Percentiles rank a stretch among this genome's conserved stretches.
Evolutionary conservation across 352 stramenopile genomes (phyloP).

Genomic region (Thalassiosira livingstoniorum): DNA sequence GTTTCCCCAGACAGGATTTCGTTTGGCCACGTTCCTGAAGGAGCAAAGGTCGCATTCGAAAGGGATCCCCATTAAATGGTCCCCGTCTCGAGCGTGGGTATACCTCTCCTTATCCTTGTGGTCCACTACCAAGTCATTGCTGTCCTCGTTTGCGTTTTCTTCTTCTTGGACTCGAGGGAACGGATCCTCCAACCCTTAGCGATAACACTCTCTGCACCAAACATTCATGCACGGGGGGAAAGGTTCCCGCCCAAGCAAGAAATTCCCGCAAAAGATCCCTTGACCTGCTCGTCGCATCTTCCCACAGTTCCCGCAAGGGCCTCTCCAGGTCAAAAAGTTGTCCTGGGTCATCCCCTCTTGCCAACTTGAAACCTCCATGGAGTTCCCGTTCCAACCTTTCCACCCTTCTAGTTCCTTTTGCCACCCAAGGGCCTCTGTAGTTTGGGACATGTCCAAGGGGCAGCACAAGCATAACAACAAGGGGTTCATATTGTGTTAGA

Average conservation of each 20-base stretch:
- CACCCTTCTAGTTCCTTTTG: background rate
- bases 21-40: constrained; percentile 39
- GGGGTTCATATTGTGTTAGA: constrained; percentile 22
- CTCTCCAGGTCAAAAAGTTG: constrained; percentile 48
- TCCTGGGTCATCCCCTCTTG: background rate
- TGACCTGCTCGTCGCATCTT: constrained; percentile 13
- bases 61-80: constrained; percentile 45
- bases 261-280: constrained; percentile 67
- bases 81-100: constrained; percentile 18
- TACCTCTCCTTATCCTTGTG: constrained; percentile 7
- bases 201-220: constrained; percentile 48
- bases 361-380: constrained; percentile 6
- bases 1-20: constrained; percentile 1
- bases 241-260: constrained; percentile 17
- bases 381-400: background rate
- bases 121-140: constrained; percentile 14
- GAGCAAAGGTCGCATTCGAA: constrained; percentile 60
- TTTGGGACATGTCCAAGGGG: constrained; percentile 24
- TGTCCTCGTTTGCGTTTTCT: background rate
- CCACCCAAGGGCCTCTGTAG: constrained; percentile 32
- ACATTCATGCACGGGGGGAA: constrained; percentile 51
- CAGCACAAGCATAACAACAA: constrained; percentile 43
- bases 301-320: constrained; percentile 28
- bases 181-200: background rate
- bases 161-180: constrained; percentile 17